Percentiles rank a stretch among this genome's conserved stretches.
Conservation (phyloP, 2,329 filamentous ascomycete genomes). For the Epichloe gansuensis region DNA sequence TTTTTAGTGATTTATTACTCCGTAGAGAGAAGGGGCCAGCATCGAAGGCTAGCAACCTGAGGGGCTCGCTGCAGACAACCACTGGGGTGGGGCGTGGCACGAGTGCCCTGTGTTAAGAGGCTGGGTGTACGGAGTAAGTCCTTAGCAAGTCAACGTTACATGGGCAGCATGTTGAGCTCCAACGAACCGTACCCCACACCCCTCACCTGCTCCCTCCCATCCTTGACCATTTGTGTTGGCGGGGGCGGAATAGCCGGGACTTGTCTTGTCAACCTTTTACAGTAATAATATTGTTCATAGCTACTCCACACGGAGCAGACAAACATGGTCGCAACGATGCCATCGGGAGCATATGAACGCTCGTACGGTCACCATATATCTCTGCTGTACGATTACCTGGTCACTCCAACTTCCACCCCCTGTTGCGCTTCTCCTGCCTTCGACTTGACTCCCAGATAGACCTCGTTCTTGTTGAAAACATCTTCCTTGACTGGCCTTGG, state of each 20-base stretch:
- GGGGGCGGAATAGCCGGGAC: not conserved
- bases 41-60: no score
- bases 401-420: not conserved
- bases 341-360: not conserved
- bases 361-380: not conserved
- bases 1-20: no score
- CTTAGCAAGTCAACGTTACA: constrained; percentile 10
- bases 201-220: not conserved
- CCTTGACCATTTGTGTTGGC: not conserved
- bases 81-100: no score
- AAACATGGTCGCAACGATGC: not conserved
- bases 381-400: no score
- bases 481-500: no score
- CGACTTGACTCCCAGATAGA: not conserved
- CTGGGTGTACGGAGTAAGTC: no score
- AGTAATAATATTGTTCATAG: no score
- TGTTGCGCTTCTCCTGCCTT: not conserved
- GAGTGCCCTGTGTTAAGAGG: no score
- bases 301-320: not conserved
- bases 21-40: no score
- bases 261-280: not conserved
- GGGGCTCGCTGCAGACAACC: no score
- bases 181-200: no score
- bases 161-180: not conserved
- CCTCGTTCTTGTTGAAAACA: no score